Evolutionary conservation across 2,329 filamentous ascomycete species (phyloP).

Genomic region (Beauveria pseudobassiana): DNA sequence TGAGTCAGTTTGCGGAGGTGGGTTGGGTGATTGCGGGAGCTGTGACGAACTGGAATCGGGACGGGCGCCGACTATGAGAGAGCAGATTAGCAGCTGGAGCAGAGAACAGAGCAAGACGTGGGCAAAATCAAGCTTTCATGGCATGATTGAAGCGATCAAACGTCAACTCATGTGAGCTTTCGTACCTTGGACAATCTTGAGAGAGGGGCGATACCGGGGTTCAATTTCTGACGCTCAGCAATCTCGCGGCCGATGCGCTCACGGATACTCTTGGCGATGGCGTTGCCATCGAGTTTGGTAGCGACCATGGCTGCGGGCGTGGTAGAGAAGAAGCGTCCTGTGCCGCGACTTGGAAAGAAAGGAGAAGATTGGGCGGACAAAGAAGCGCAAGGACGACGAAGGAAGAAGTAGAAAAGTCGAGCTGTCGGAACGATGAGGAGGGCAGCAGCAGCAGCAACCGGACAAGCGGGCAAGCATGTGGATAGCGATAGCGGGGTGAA

Average conservation of each 20-base stretch:
- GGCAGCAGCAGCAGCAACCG: not conserved
- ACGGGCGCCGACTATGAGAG: slow-evolving; percentile 69
- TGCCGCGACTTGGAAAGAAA: slow-evolving; percentile 6
- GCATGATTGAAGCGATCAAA: not conserved
- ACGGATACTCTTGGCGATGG: slow-evolving; percentile 86
- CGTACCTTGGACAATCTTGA: slow-evolving; percentile 92
- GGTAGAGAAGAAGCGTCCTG: slow-evolving; percentile 36
- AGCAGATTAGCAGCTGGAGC: slow-evolving; percentile 17
- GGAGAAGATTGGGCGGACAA: not conserved
- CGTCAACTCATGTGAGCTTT: slow-evolving; percentile 2
- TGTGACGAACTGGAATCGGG: slow-evolving; percentile 69
- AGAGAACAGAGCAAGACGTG: not conserved
- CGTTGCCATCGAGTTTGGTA: slow-evolving; percentile 89
- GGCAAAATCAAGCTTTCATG: slow-evolving; percentile 5
- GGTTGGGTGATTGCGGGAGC: slow-evolving; percentile 8
- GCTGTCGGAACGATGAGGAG: not conserved
- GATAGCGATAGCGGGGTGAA: not conserved
- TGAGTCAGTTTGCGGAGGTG: slow-evolving; percentile 28
- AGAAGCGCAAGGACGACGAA: not conserved
- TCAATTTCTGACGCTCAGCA: slow-evolving; percentile 67
- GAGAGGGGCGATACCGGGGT: slow-evolving; percentile 78
- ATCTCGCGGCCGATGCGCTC: slow-evolving; percentile 76
- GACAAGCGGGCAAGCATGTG: not conserved
- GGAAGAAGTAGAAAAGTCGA: slow-evolving; percentile 1
- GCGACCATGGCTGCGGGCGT: slow-evolving; percentile 67